These are phyloP conservation scores for Microstroma glucosiphilum DNA, from an alignment of 1,284 basidiomycete genomes.

Conservation along the genomic window DNA sequence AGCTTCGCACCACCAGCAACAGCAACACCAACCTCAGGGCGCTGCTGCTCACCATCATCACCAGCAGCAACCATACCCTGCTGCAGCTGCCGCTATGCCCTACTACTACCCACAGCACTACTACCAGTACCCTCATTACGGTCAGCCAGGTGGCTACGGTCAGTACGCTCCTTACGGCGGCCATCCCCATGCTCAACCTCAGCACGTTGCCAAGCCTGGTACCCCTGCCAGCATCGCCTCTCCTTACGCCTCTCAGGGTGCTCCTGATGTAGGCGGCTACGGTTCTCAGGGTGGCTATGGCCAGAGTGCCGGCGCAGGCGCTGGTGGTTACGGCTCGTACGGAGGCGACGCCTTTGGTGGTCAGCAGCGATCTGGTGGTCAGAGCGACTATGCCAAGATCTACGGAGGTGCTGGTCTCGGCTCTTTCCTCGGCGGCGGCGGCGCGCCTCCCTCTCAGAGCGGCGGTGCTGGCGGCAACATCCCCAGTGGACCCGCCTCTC, in stretches of 20 bases:
- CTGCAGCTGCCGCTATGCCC: conserved; percentile 20
- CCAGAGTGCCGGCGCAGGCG: background rate
- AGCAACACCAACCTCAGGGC: conserved; percentile 22
- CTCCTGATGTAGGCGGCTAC: conserved; percentile 16
- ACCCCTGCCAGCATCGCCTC: conserved; percentile 40
- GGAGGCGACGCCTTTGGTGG: conserved; percentile 42
- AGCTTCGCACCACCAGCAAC: conserved; percentile 22
- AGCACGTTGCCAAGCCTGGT: conserved; percentile 32
- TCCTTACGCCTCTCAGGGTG: conserved; percentile 27
- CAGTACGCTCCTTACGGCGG: conserved; percentile 48
- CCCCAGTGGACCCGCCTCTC: conserved; percentile 17
- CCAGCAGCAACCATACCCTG: conserved; percentile 17
- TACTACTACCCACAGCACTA: conserved; percentile 50
- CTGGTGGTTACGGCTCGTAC: conserved; percentile 12
- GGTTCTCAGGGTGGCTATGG: conserved; percentile 17
- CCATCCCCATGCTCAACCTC: conserved; percentile 23
- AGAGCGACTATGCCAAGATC: conserved; percentile 45
- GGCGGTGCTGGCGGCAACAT: conserved; percentile 30
- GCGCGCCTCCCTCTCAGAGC: conserved; percentile 24
- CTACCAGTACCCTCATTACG: conserved; percentile 52
- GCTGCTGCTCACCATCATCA: conserved; percentile 25
- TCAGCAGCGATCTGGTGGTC: conserved; percentile 16
- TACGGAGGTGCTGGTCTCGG: conserved; percentile 17
- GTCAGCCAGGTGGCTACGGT: conserved; percentile 47
- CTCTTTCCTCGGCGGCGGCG: conserved; percentile 18